These are phyloP conservation scores for Hemileia vastatrix DNA, from an alignment of 1,284 basidiomycete genomes.

Conservation along the genomic window DNA sequence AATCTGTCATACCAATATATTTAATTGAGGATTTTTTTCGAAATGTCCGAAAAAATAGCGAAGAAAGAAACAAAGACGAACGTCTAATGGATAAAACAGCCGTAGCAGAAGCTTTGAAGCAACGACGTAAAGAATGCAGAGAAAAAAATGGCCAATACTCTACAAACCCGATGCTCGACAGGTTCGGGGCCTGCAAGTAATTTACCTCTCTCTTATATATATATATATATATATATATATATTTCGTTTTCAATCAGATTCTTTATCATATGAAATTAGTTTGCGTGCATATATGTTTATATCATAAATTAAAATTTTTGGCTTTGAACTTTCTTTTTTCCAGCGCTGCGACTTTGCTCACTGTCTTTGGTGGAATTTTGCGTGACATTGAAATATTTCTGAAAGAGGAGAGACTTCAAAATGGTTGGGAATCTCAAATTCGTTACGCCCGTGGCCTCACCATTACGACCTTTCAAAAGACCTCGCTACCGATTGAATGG, in stretches of 20 bases:
- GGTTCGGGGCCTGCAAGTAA: slow-evolving; percentile 61
- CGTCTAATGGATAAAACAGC: too few relatives aligned
- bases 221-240: slow-evolving; percentile 8
- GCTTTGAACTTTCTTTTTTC: slow-evolving; percentile 27
- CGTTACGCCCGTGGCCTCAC: slow-evolving; percentile 55
- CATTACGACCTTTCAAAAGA: slow-evolving; percentile 53
- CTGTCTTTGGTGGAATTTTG: slow-evolving; percentile 57
- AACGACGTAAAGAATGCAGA: slow-evolving; percentile 54
- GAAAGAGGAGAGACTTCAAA: slow-evolving; percentile 57
- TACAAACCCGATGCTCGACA: slow-evolving; percentile 50
- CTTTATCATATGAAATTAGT: too few relatives aligned
- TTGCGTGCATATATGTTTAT: too few relatives aligned
- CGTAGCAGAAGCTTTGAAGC: slow-evolving; percentile 53
- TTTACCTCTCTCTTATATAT: slow-evolving; percentile 33
- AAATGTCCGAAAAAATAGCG: slow-evolving; percentile 51
- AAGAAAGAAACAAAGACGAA: slow-evolving; percentile 52
- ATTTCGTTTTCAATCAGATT: slow-evolving; percentile 1
- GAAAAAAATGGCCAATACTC: slow-evolving; percentile 53
- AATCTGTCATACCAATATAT: slow-evolving; percentile 50
- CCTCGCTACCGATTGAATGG: slow-evolving; percentile 54
- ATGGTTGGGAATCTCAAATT: slow-evolving; percentile 53
- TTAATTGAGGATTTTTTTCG: slow-evolving; percentile 57
- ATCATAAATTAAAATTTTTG: too few relatives aligned
- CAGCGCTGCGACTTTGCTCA: slow-evolving; percentile 54
- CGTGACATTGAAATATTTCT: slow-evolving; percentile 54